phyloP scores from a whole-genome alignment of 495 filamentous ascomycete genomes.

The Oidiodendron maius region DNA sequence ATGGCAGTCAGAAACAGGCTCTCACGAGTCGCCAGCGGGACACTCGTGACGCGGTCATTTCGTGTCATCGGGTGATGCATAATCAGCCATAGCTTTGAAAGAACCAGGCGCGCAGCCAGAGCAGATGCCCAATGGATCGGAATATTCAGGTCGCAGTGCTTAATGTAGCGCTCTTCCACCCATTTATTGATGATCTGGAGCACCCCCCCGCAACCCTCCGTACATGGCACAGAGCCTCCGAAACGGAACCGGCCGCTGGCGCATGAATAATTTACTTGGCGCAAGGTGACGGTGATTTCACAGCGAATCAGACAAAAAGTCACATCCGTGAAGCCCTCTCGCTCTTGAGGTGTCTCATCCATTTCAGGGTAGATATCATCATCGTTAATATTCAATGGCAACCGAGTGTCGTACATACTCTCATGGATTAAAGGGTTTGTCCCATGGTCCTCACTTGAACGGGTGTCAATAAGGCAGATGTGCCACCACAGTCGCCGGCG shows the following conservation, averaged over 20 bases:
- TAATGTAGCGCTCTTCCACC: background rate
- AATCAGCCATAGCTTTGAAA: background rate
- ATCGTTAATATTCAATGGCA: constrained; percentile 7
- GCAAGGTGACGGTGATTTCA: background rate
- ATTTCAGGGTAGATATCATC: background rate
- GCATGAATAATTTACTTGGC: background rate
- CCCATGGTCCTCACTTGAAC: constrained; percentile 46
- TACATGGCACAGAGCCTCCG: background rate
- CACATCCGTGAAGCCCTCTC: constrained; percentile 3
- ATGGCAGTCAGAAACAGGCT: background rate
- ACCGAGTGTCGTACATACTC: background rate
- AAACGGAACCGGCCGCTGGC: background rate
- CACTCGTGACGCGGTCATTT: background rate
- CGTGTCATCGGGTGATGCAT: background rate
- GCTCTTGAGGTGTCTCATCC: background rate
- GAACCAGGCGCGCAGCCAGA: background rate
- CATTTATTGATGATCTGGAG: background rate
- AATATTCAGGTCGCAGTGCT: background rate
- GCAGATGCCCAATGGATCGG: background rate
- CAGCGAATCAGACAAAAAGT: background rate
- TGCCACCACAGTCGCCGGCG: constrained; percentile 60
- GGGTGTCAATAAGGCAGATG: constrained; percentile 48
- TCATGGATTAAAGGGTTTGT: too few species aligned
- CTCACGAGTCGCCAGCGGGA: background rate
- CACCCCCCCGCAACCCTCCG: background rate